Evolutionary conservation across 352 stramenopile species (phyloP).

Genomic region (Phytopythium cucurbitacearum): DNA sequence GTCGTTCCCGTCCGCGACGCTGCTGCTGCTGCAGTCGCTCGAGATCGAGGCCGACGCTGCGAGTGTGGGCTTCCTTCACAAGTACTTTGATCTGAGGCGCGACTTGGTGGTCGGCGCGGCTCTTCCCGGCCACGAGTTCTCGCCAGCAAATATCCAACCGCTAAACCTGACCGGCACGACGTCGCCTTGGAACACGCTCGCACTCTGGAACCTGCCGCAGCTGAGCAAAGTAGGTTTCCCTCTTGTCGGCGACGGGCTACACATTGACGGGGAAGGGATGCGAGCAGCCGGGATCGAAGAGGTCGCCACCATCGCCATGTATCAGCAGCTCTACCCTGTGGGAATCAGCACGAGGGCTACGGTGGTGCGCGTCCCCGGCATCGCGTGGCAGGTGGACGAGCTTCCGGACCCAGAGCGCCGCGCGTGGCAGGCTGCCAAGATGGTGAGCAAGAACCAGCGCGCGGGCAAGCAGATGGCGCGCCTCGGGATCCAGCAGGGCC

Average conservation of each 20-base stretch:
- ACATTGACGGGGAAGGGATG: conserved; percentile 30
- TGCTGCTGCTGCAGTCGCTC: conserved; percentile 89
- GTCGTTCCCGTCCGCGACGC: conserved; percentile 37
- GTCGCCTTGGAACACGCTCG: conserved; percentile 95
- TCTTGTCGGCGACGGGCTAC: conserved; percentile 84
- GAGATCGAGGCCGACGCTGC: conserved; percentile 74
- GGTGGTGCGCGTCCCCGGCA: conserved; percentile 70
- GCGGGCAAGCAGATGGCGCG: conserved; percentile 71
- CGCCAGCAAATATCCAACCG: conserved; percentile 25
- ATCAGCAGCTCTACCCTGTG: conserved; percentile 80
- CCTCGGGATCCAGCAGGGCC: conserved; percentile 34
- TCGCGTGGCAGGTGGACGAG: conserved; percentile 79
- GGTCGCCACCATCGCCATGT: conserved; percentile 88
- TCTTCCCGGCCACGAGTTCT: conserved; percentile 77
- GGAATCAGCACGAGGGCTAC: conserved; percentile 61
- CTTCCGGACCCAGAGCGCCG: conserved; percentile 63
- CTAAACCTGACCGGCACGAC: conserved; percentile 84
- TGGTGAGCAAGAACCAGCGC: conserved; percentile 90
- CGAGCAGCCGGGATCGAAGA: conserved; percentile 86
- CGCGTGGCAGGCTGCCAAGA: conserved; percentile 93
- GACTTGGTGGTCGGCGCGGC: conserved; percentile 90
- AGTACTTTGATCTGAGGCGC: conserved; percentile 54
- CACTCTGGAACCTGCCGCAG: conserved; percentile 90
- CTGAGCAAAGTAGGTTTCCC: conserved; percentile 90
- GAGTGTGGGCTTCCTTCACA: conserved; percentile 52